Evolutionary conservation across 129 eudicot genomes (phyloP), one percentile per base, ranked within the genome.

Genomic region (Ambrosia trifida): DNA sequence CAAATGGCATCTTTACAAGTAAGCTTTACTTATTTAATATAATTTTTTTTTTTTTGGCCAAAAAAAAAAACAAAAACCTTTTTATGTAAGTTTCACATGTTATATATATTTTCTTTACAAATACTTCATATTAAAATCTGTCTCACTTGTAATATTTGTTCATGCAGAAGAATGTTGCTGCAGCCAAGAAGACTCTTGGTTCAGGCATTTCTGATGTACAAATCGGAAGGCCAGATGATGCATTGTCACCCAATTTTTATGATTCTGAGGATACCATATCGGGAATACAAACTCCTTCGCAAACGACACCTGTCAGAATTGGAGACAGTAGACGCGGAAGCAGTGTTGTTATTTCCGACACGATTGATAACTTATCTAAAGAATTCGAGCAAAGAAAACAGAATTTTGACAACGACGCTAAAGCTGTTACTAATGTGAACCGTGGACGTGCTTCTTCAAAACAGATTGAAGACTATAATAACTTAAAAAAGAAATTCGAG

Each of bases 1-100:
- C 96, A 93, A 76, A 85, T 87, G 81, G 69, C 80, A 79, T 74
- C 96, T 51, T 82, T 89, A 79, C 96, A 89, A 82, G 98, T 93
- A 70, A 89, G 95, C 82, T 72, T 36, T 36, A 36, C 43, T 46
- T 60, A 17, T 68, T 60, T 50, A 19, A 9, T 7, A 17, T 11
- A 36, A 1, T 36, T 36, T 1, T 36, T 5, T 35, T 35, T 35
- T 5, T 36, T 36, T 0, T 36, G 43, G 43, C 43, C 43, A 36
- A 36, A n/a, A n/a, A n/a, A n/a, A n/a, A n/a, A n/a, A n/a, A n/a
- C n/a, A n/a, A n/a, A 36, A 4, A 36, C 9, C 43, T 36, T 13
- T 2, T 16, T 7, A 63, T 63, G 35, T 7, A 13, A 5, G 68
- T 46, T 20, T 65, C 11, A 14, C 53, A 14, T 53, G 31, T 18